Percentiles rank a stretch among this genome's conserved stretches.
Evolutionary conservation across 306 rosid genomes (phyloP).

Genomic region (Datisca glomerata): DNA sequence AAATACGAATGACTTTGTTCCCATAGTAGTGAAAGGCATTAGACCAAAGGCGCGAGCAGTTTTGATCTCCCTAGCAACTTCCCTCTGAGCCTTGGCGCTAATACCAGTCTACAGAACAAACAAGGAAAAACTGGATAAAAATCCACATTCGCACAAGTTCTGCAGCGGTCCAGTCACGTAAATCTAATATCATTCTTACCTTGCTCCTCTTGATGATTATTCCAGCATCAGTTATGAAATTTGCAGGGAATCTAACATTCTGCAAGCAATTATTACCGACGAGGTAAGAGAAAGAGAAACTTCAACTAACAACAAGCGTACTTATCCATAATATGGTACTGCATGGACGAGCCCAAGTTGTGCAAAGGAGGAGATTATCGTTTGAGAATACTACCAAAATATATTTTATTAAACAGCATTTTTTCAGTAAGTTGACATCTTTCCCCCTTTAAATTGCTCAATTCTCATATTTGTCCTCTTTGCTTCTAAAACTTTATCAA

Average conservation of each 20-base stretch:
- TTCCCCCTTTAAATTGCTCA: no score
- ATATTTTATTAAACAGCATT: no score
- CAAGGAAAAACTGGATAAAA: conserved; percentile 8
- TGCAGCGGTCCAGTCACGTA: neutral
- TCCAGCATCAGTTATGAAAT: conserved; percentile 82
- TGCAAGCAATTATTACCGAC: conserved; percentile 21
- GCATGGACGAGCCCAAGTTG: no score
- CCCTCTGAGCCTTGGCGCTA: conserved; percentile 93
- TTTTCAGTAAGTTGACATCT: no score
- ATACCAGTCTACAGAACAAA: conserved; percentile 54
- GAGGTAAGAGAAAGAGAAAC: neutral
- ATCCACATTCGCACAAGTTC: conserved; percentile 7
- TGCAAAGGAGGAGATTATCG: no score
- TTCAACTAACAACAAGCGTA: neutral
- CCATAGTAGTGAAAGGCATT: conserved; percentile 93
- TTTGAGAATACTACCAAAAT: no score
- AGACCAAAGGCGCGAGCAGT: conserved; percentile 89
- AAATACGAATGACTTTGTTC: conserved; percentile 51
- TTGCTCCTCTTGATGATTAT: conserved; percentile 62
- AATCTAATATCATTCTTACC: conserved; percentile 54
- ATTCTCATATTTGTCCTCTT: no score
- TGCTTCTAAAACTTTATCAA: neutral
- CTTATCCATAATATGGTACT: no score
- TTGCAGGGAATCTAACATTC: conserved; percentile 88
- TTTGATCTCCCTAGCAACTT: conserved; percentile 82